These are phyloP conservation scores for Aspergillus candidus DNA, from an alignment of 2,329 filamentous ascomycete species.

Conservation along the genomic window DNA sequence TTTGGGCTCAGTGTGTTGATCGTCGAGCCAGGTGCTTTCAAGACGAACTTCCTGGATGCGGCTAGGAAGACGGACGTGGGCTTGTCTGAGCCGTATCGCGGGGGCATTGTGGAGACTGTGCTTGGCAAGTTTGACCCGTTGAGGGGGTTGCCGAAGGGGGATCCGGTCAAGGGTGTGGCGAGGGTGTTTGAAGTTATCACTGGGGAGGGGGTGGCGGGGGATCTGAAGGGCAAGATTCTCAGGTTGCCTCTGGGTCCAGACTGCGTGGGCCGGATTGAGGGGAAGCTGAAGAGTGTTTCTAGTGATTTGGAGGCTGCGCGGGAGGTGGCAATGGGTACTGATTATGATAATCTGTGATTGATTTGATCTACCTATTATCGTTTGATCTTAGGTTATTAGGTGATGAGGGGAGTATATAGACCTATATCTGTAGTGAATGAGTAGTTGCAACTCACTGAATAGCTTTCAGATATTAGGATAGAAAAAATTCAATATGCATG, in stretches of 20 bases:
- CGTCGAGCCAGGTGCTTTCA: slow-evolving; percentile 40
- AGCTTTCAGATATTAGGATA: too few relatives aligned
- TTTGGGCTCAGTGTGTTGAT: slow-evolving; percentile 36
- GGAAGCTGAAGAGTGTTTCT: slow-evolving; percentile 8
- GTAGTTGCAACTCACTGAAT: too few relatives aligned
- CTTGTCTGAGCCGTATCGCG: slow-evolving; percentile 25
- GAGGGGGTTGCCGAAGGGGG: slow-evolving; percentile 12
- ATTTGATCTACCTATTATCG: too few relatives aligned
- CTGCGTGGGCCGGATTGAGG: slow-evolving; percentile 21
- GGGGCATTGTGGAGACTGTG: slow-evolving; percentile 18
- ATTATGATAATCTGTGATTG: background rate
- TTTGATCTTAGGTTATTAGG: too few relatives aligned
- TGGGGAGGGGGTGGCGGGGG: slow-evolving; percentile 26
- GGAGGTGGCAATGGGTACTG: slow-evolving; percentile 6
- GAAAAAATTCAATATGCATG: too few relatives aligned
- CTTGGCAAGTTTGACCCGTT: slow-evolving; percentile 16
- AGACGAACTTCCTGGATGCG: slow-evolving; percentile 36
- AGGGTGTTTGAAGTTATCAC: slow-evolving; percentile 36
- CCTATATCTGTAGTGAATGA: too few relatives aligned
- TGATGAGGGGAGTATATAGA: too few relatives aligned
- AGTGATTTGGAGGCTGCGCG: slow-evolving; percentile 4
- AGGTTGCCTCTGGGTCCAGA: slow-evolving; percentile 37
- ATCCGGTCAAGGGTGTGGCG: slow-evolving; percentile 22
- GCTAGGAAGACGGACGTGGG: slow-evolving; percentile 23
- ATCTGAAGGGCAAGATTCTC: slow-evolving; percentile 28